Base-by-base conservation (phyloP, 805 yeast species). In the Lachancea thermotolerans region DNA sequence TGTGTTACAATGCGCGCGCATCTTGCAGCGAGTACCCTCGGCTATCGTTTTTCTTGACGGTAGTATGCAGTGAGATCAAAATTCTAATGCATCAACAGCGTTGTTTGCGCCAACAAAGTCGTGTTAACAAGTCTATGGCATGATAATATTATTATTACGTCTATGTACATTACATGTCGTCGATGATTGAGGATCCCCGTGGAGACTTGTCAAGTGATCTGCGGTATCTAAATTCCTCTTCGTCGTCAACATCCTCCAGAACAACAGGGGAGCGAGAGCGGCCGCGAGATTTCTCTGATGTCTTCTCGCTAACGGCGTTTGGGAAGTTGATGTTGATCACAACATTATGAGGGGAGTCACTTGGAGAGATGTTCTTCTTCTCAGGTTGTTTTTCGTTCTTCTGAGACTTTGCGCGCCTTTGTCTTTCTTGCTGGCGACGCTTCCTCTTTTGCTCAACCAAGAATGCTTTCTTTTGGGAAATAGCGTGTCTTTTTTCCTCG, bases 221-320 rank as follows among this genome's bases (percentile, higher is more conserved):
- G 28, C 52, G 52, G 48, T 57, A 65, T 32, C 67, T 54, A 17
- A 48, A 45, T 5, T 52, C 40, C 32, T 64, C 67, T 42, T 54
- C 68, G 44, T 65, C 69, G 33, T 62, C 66, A 4, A 65, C 59
- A 14, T 64, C 67, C 43, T 62, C 68, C 11, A 65, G 47, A 1
- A 55, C 45, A 10, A 58, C 57, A 6, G 62, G 54, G 7, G 62
- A 56, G 10, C 37, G 37, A 3, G 45, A 35, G 28, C 46, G 45
- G 15, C 44, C 44, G 9, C 37, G 38, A 10, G 46, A 30, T 25
- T 31, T 39, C 18, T 31, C 27, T n/a, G 21, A 30, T 4, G 30
- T 16, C 16, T 16, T 18, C n/a, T 35, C 33, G 39, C 21, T 14
- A 6, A n/a, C 28, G 8, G 41, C 31, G 16, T 32, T 37, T 25